These are phyloP conservation scores for Pinguiococcus pyrenoidosus DNA, from an alignment of 108 stramenopile species.

Conservation along the genomic window DNA sequence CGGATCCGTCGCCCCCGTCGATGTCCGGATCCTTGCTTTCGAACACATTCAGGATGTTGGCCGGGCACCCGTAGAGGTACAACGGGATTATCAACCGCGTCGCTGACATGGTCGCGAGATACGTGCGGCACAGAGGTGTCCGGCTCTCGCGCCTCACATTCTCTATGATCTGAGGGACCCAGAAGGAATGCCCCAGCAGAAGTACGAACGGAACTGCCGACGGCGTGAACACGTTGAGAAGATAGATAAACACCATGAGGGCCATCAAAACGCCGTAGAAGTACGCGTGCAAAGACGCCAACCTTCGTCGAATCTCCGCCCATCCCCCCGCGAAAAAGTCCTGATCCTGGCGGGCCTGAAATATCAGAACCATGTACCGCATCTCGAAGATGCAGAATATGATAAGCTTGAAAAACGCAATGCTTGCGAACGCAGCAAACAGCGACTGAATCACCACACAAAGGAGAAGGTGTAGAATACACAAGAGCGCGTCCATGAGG, in stretches of 20 bases:
- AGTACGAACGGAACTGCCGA: no score
- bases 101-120: conserved; percentile 67
- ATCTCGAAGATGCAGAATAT: conserved; percentile 88
- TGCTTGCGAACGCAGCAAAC: conserved; percentile 54
- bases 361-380: conserved; percentile 78
- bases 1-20: no score
- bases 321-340: conserved; percentile 39
- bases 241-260: conserved; percentile 51
- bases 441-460: conserved; percentile 65
- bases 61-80: conserved; percentile 66
- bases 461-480: conserved; percentile 66
- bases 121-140: conserved; percentile 61
- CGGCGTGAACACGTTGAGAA: conserved; percentile 50
- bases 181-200: conserved; percentile 76
- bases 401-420: conserved; percentile 74
- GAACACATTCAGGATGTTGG: conserved; percentile 60
- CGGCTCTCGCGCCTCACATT: conserved; percentile 64
- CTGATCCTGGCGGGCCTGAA: conserved; percentile 58
- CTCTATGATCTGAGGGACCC: conserved; percentile 85
- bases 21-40: no score
- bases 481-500: conserved; percentile 71
- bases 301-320: conserved; percentile 44
- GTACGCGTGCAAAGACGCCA: conserved; percentile 62
- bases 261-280: conserved; percentile 69
- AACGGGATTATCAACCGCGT: conserved; percentile 70